Base-by-base conservation (phyloP, 1,284 basidiomycete species). In the Fomitopsis palustris region DNA sequence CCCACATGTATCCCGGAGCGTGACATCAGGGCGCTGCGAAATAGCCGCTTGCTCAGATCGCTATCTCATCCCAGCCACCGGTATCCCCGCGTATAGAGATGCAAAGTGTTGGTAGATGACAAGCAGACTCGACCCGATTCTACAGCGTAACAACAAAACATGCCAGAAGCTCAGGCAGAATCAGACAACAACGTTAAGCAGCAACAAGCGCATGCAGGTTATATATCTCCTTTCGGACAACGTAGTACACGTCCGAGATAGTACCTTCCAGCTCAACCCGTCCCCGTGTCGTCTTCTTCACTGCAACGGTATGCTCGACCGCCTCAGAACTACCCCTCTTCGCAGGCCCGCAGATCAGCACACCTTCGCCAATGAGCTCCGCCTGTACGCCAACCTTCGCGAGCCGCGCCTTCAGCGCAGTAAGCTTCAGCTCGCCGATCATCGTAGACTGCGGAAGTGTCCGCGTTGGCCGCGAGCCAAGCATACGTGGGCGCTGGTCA, bases 371-470 rank as follows among this genome's bases (percentile, higher is more conserved):
- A 17, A 95, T 88, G 60, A 98, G 87, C 72, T 97, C 95, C 1
- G 95, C 93, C 31, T 92, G 87, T 53, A 98, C 87, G 5, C 88
- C 87, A 3, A 93, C 77, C 0, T 83, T 73, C 2, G 85, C 81
- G 16, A 98, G 78, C 8, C 89, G 85, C 16, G 86, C 73, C 74
- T 96, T 96, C 43, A 98, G 82, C 1, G 85, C 83, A 0, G 93
- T 93, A 29, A 98, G 80, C 69, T 95, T 95, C 47, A 98, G 82
- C 70, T 98, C 96, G 49, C 96, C 96, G 61, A 98, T 96, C 87
- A 96, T 96, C 8, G 95, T 91, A 0, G 95, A 95, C 60, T 88
- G 84, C 1, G 93, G 92, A 3, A 95, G 78, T 1, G 84, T 77
- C 35, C 79, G 77, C 33, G 77, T 75, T 8, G 83, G 81, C 29